Base-by-base conservation (phyloP, 108 stramenopile genomes). In the Cylindrotheca closterium region DNA sequence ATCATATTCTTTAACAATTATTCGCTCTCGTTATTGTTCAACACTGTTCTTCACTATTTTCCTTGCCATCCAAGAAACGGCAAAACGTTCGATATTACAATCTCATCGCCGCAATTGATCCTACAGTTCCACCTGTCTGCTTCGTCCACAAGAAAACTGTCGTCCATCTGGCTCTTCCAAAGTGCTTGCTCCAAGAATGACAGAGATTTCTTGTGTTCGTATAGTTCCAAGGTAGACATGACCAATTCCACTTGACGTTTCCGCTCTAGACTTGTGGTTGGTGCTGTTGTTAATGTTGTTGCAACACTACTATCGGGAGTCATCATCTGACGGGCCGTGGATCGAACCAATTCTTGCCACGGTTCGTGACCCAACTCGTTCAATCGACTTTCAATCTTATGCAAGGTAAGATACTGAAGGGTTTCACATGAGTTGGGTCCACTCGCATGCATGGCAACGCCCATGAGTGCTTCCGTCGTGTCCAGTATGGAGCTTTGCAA, bases 31-130 rank as follows among this genome's bases (percentile, higher is more conserved):
- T n/a, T n/a, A n/a, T n/a, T n/a, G n/a, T n/a, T n/a, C n/a, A n/a
- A n/a, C n/a, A n/a, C n/a, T n/a, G n/a, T n/a, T n/a, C n/a, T n/a
- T n/a, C n/a, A n/a, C n/a, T n/a, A n/a, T n/a, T n/a, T n/a, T n/a
- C n/a, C n/a, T n/a, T n/a, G n/a, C n/a, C n/a, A n/a, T 60, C 83
- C 82, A 30, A 83, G 25, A 58, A 73, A 83, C 4, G 82, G 73
- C 23, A 83, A 48, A 0, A 86, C 82, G 47, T 70, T 64, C 15
- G 79, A 74, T 22, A 83, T 60, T 50, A 86, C 81, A 24, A 79
- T 67, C 65, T 86, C 81, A 18, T 77, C 79, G 30, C 84, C 84
- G 68, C 84, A 74, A 29, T 46, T 67, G 42, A 85, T 80, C 1
- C 79, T 71, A 24, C 78, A 60, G 48, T 79, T 57, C 24, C 59